Conservation (phyloP, 179 eudicot genomes). For the Silene coronaria region DNA sequence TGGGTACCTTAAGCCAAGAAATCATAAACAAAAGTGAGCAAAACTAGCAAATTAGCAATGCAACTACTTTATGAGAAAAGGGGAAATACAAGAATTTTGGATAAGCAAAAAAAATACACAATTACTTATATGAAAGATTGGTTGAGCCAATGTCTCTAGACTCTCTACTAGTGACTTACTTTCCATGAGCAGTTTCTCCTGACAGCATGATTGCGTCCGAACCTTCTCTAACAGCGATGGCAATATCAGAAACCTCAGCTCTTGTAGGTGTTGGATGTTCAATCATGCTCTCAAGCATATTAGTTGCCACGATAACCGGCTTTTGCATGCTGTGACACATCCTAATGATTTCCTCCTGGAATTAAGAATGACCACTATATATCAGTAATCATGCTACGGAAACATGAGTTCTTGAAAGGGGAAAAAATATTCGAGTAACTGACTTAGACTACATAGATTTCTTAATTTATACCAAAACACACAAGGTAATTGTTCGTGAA, state of each 20-base stretch:
- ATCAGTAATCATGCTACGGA: constrained; percentile 5
- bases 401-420: background rate
- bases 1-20: constrained; percentile 57
- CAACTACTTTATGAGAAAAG: background rate
- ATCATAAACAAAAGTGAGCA: constrained; percentile 12
- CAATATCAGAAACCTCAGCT: constrained; percentile 98
- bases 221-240: constrained; percentile 97
- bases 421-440: background rate
- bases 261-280: constrained; percentile 93
- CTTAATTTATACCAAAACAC: no score
- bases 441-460: no score
- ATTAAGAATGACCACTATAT: constrained; percentile 2
- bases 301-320: constrained; percentile 97
- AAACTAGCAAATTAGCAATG: background rate
- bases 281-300: constrained; percentile 99
- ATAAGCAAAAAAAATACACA: background rate
- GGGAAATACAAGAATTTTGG: background rate
- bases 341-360: constrained; percentile 85
- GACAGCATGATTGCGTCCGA: constrained; percentile 97
- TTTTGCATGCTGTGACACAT: constrained; percentile 87
- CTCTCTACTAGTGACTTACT: constrained; percentile 56
- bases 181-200: constrained; percentile 99
- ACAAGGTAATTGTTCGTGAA: no score
- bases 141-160: background rate
- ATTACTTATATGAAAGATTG: background rate